Conservation (phyloP, 331 rosid species). For the Pyrus hybrid region DNA sequence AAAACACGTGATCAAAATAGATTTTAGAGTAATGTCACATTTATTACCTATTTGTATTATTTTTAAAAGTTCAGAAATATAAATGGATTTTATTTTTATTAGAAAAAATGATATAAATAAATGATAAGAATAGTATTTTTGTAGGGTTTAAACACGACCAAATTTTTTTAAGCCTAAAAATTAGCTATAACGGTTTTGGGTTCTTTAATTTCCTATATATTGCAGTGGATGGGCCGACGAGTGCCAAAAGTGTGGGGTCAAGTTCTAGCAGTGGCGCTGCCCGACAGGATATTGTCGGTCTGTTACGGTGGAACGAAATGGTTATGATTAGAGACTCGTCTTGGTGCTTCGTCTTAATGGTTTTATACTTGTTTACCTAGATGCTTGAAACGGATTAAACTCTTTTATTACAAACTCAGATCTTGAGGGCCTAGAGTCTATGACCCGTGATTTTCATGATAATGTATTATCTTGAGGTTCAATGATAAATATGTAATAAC, state of each 20-base stretch:
- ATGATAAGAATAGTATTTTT: too few species aligned
- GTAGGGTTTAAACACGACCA: too few species aligned
- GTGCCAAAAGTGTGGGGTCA: background rate
- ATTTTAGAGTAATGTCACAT: too few species aligned
- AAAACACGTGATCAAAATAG: too few species aligned
- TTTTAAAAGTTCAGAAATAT: too few species aligned
- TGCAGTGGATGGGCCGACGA: background rate
- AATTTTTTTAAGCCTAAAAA: background rate
- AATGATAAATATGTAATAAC: too few species aligned
- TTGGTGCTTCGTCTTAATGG: conserved; percentile 27
- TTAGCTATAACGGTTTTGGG: background rate
- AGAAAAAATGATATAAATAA: too few species aligned
- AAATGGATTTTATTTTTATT: too few species aligned
- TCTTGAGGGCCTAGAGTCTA: background rate
- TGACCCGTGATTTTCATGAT: too few species aligned
- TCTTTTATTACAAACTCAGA: background rate
- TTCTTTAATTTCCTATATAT: background rate
- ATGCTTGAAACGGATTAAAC: background rate
- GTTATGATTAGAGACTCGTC: conserved; percentile 3
- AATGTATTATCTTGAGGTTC: too few species aligned
- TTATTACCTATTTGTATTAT: too few species aligned
- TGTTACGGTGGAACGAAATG: conserved; percentile 3
- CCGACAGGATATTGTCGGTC: conserved; percentile 14
- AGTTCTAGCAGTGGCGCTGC: conserved; percentile 9
- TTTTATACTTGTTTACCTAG: conserved; percentile 10